phyloP scores from a whole-genome alignment of 176 grass and related monocot species.

The Saccharum officinarum region DNA sequence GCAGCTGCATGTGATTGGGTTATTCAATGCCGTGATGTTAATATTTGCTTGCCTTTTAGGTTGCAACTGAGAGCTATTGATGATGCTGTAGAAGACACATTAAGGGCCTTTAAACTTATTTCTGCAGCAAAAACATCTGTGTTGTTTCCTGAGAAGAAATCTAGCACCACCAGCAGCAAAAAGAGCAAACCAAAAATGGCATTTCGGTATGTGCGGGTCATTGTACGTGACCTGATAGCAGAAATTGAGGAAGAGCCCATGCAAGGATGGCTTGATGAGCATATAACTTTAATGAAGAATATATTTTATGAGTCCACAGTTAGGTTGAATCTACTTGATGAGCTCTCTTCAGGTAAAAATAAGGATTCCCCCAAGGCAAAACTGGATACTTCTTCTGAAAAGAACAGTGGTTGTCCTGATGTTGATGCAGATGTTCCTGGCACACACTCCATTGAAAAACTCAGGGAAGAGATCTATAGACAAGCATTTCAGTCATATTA shows the following conservation, averaged over 20 bases:
- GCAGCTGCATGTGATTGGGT: slow-evolving; percentile 76
- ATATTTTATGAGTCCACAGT: slow-evolving; percentile 64
- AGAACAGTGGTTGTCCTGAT: slow-evolving; percentile 54
- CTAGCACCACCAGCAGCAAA: slow-evolving; percentile 55
- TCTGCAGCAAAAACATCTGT: slow-evolving; percentile 71
- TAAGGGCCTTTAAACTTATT: slow-evolving; percentile 78
- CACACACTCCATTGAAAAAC: slow-evolving; percentile 40
- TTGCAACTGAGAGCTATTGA: slow-evolving; percentile 96
- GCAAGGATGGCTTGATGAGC: slow-evolving; percentile 97
- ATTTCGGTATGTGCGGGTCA: slow-evolving; percentile 71
- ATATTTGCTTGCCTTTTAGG: slow-evolving; percentile 91
- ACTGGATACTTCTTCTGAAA: slow-evolving; percentile 44
- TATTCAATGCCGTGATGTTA: slow-evolving; percentile 81
- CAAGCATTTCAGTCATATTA: slow-evolving; percentile 80
- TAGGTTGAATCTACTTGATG: slow-evolving; percentile 72
- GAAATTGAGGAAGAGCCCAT: slow-evolving; percentile 98
- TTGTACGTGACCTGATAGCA: slow-evolving; percentile 71
- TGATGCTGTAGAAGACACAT: slow-evolving; percentile 93
- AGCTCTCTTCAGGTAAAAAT: slow-evolving; percentile 44
- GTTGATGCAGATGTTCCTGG: slow-evolving; percentile 48
- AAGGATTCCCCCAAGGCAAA: slow-evolving; percentile 50
- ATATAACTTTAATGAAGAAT: slow-evolving; percentile 77
- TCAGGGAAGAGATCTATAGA: slow-evolving; percentile 79
- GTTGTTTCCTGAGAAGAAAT: slow-evolving; percentile 80
- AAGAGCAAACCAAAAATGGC: slow-evolving; percentile 62